phyloP scores from a whole-genome alignment of 1,139 yeast genomes.

The Pichia norvegensis region DNA sequence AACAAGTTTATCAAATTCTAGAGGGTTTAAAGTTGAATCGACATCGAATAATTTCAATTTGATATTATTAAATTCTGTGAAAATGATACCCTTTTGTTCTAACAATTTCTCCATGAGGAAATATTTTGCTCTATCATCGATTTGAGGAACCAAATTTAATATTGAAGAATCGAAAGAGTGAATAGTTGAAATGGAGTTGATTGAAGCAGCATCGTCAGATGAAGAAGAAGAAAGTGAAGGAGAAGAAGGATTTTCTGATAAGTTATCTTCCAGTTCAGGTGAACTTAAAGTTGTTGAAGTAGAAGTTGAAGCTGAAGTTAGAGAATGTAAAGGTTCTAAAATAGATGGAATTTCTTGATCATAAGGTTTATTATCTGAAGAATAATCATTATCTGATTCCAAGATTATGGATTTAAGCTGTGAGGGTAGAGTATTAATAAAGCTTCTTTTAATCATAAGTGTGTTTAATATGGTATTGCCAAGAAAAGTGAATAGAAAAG shows the following conservation, averaged over 20 bases:
- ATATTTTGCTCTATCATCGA: constrained; percentile 10
- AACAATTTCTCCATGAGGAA: constrained; percentile 14
- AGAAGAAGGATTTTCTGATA: not conserved
- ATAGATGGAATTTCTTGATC: no score
- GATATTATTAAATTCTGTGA: constrained; percentile 21
- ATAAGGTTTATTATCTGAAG: no score
- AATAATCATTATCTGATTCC: not conserved
- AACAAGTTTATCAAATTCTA: constrained; percentile 19
- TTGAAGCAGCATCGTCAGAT: not conserved
- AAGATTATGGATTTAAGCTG: constrained; percentile 13
- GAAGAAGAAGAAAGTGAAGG: not conserved
- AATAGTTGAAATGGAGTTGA: not conserved
- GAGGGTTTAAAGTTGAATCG: constrained; percentile 20
- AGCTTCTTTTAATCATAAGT: constrained; percentile 15
- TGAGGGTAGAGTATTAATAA: constrained; percentile 15
- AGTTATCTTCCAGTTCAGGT: not conserved
- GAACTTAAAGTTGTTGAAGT: not conserved
- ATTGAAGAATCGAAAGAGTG: constrained; percentile 9
- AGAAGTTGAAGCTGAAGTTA: not conserved
- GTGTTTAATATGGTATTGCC: not conserved
- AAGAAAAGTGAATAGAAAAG: not conserved
- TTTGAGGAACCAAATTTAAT: not conserved
- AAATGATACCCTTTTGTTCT: constrained; percentile 23
- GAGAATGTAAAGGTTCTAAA: no score
- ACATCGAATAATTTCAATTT: constrained; percentile 25